phyloP scores from a whole-genome alignment of 192 early-diverging fungal genomes.

The Coemansia sp. region DNA sequence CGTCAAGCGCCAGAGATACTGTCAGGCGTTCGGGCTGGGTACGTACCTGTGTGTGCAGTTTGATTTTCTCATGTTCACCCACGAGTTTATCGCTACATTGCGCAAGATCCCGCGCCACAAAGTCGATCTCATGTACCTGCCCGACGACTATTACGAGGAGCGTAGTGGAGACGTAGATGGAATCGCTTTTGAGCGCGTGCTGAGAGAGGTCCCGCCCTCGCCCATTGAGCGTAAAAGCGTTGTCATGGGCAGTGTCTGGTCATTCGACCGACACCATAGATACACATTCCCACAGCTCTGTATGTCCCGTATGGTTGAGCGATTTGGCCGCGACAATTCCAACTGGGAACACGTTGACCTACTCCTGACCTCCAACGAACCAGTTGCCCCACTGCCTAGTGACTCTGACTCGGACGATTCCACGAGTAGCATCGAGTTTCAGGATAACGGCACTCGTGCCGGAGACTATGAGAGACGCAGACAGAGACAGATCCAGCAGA shows the following conservation, averaged over 20 bases:
- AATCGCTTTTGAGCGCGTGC: background rate
- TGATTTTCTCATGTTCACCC: conserved; percentile 92
- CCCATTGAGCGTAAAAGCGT: conserved; percentile 83
- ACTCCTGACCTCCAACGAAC: conserved; percentile 24
- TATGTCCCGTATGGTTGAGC: conserved; percentile 83
- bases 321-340: conserved; percentile 79
- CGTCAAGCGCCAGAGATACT: conserved; percentile 88
- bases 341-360: conserved; percentile 81
- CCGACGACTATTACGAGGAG: conserved; percentile 17
- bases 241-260: conserved; percentile 92
- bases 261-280: conserved; percentile 62
- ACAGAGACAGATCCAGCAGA: conserved; percentile 52
- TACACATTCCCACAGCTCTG: conserved; percentile 70
- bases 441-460: conserved; percentile 32
- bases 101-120: conserved; percentile 64
- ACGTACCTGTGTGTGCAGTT: conserved; percentile 87
- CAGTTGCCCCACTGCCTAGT: background rate
- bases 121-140: conserved; percentile 59
- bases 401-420: conserved; percentile 21
- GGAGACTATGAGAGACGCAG: conserved; percentile 55
- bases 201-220: conserved; percentile 68
- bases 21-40: conserved; percentile 83
- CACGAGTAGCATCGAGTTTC: conserved; percentile 16
- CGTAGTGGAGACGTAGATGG: background rate
- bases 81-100: conserved; percentile 88